These are phyloP conservation scores for Canna indica DNA, from an alignment of 176 grass and related monocot species.

Conservation along the genomic window DNA sequence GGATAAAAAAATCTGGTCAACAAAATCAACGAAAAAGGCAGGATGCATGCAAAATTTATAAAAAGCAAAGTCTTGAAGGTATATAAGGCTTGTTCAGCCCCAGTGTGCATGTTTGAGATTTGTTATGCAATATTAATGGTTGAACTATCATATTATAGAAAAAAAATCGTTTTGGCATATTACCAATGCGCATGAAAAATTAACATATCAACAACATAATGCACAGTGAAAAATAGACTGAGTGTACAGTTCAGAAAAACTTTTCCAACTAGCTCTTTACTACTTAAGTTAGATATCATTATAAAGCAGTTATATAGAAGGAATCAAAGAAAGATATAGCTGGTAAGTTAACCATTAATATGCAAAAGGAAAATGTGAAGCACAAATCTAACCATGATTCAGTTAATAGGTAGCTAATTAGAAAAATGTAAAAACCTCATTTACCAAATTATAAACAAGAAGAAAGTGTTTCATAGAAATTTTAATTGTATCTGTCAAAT, in stretches of 20 bases:
- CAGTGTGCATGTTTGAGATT: background rate
- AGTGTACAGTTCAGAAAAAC: background rate
- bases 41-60: background rate
- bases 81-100: background rate
- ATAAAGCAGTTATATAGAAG: background rate
- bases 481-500: background rate
- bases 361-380: no score
- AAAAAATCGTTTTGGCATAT: background rate
- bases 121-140: background rate
- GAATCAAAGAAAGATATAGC: background rate
- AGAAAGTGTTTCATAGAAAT: background rate
- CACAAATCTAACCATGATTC: no score
- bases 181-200: background rate
- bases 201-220: background rate
- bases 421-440: background rate
- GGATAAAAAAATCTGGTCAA: background rate
- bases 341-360: background rate
- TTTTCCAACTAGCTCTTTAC: background rate
- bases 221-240: background rate
- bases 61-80: background rate
- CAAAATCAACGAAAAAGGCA: background rate
- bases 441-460: conserved; percentile 1
- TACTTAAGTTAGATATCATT: background rate
- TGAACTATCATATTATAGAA: background rate
- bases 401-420: no score